Evolutionary conservation across 2,329 filamentous ascomycete species (phyloP).

Genomic region (Nannizziopsis barbatae): DNA sequence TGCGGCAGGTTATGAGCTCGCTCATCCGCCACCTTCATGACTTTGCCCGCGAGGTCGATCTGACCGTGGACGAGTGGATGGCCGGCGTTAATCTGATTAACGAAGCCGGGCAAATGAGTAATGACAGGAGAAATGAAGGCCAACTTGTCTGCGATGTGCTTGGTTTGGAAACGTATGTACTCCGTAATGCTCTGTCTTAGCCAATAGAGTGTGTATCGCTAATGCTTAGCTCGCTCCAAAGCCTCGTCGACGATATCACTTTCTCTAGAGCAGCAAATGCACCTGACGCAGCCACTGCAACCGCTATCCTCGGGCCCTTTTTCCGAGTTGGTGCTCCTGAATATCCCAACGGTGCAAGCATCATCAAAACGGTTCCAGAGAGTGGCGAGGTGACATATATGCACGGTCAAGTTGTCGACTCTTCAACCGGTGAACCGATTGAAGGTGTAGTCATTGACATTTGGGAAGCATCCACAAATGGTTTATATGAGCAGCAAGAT

Average conservation of each 20-base stretch:
- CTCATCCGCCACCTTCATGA: constrained; percentile 49
- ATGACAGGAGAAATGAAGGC: constrained; percentile 52
- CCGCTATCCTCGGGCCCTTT: constrained; percentile 75
- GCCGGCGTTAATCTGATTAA: constrained; percentile 48
- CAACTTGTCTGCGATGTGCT: constrained; percentile 50
- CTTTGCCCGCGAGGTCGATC: constrained; percentile 47
- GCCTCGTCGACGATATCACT: constrained; percentile 69
- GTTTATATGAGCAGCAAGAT: constrained; percentile 59
- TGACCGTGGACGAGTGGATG: constrained; percentile 51
- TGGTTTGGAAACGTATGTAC: constrained; percentile 45
- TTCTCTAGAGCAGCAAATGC: constrained; percentile 50
- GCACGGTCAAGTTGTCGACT: constrained; percentile 51
- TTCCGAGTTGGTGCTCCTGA: constrained; percentile 63
- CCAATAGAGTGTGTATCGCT: too few relatives aligned
- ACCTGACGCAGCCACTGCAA: constrained; percentile 52
- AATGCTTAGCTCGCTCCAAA: constrained; percentile 15
- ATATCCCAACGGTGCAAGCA: constrained; percentile 57
- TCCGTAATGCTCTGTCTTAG: constrained; percentile 15
- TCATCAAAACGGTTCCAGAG: constrained; percentile 43
- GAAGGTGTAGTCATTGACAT: constrained; percentile 58
- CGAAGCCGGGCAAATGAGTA: constrained; percentile 52
- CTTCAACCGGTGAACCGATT: constrained; percentile 52
- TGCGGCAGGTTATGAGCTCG: constrained; percentile 49
- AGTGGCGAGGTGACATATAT: constrained; percentile 50
- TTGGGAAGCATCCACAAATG: constrained; percentile 70